A percentile compares a stretch with the other conserved stretches of the same genome.
These are phyloP conservation scores for Endocarpon pusillum DNA, from an alignment of 495 filamentous ascomycete species.

Conservation along the genomic window DNA sequence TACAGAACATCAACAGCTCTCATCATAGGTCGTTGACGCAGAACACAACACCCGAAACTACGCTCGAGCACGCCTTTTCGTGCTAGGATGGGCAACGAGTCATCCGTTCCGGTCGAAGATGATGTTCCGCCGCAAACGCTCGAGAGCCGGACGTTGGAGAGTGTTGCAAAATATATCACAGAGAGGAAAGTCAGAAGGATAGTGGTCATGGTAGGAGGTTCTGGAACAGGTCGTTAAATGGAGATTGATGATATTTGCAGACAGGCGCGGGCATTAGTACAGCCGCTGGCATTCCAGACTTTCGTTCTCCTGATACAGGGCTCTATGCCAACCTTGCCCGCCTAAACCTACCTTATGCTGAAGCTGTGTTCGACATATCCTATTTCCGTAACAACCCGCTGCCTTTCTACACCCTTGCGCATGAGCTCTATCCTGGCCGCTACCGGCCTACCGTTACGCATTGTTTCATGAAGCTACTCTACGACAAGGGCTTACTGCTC, in stretches of 20 bases:
- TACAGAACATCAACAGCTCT: not conserved
- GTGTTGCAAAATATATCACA: conserved; percentile 59
- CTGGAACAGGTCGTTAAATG: not conserved
- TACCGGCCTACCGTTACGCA: conserved; percentile 76
- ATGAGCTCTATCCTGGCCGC: conserved; percentile 83
- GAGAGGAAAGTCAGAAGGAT: conserved; percentile 46
- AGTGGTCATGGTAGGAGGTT: conserved; percentile 50
- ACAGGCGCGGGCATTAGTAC: conserved; percentile 46
- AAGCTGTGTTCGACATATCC: conserved; percentile 61
- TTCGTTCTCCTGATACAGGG: conserved; percentile 68
- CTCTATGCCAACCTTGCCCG: conserved; percentile 78
- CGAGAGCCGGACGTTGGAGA: conserved; percentile 45
- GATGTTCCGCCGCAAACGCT: conserved; percentile 46
- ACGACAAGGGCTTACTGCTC: conserved; percentile 57
- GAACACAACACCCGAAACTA: conserved; percentile 13
- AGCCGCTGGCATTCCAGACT: conserved; percentile 79
- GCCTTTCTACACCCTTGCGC: conserved; percentile 83
- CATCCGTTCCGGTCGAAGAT: conserved; percentile 44
- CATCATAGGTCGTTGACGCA: conserved; percentile 22
- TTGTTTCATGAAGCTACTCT: conserved; percentile 56
- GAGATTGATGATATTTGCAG: conserved; percentile 11
- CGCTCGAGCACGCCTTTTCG: conserved; percentile 10
- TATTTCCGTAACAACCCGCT: conserved; percentile 73
- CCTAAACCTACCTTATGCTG: conserved; percentile 68
- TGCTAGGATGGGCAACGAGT: conserved; percentile 51